phyloP scores from a whole-genome alignment of 306 rosid genomes.

The Cyamopsis tetragonoloba region DNA sequence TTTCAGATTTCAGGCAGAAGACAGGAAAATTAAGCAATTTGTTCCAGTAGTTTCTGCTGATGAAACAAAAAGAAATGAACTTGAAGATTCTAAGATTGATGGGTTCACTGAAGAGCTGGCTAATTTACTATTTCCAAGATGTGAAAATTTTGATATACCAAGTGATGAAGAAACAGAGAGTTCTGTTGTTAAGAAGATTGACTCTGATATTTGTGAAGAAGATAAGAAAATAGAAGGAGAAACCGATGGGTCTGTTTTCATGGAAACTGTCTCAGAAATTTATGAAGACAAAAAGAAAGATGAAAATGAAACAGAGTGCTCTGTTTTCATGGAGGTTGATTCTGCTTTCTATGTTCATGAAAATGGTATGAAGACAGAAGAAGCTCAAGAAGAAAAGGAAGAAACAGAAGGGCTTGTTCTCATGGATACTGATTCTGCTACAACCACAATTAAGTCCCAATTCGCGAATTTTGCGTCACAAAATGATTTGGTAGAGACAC shows the following conservation, averaged over 20 bases:
- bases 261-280: background rate
- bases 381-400: slow-evolving; percentile 15
- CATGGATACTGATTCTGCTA: background rate
- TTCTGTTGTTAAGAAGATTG: background rate
- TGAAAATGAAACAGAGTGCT: slow-evolving; percentile 14
- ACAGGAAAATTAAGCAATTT: background rate
- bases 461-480: too few relatives aligned
- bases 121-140: slow-evolving; percentile 11
- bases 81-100: slow-evolving; percentile 27
- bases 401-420: background rate
- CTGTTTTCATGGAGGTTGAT: background rate
- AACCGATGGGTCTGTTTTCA: background rate
- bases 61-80: background rate
- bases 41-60: background rate
- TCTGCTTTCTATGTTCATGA: background rate
- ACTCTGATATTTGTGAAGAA: background rate
- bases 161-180: background rate
- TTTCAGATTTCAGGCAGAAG: slow-evolving; percentile 35
- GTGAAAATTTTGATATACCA: background rate
- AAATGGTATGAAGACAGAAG: background rate
- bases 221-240: background rate
- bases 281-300: background rate
- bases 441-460: too few relatives aligned
- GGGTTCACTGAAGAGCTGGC: slow-evolving; percentile 26
- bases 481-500: slow-evolving; percentile 37